Evolutionary conservation across 805 yeast species (phyloP), one percentile per base, ranked within the genome.

Genomic region (Metschnikowia cerradonensis): DNA sequence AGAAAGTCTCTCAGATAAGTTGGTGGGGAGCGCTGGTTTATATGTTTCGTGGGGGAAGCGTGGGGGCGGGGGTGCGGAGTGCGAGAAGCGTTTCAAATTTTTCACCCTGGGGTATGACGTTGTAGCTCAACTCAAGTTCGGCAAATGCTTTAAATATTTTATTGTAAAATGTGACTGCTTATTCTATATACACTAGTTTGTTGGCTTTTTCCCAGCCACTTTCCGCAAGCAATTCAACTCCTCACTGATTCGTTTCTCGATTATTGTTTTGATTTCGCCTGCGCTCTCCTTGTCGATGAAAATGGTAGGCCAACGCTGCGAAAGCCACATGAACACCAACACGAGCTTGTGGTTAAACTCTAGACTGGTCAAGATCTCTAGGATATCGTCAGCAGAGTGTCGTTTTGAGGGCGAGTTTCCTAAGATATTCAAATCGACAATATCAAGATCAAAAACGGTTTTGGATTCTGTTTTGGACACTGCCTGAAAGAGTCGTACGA

Each of bases 211-310:
- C 4, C 40, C 40, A 4, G 52, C 53, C 35, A 45, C 51, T 20
- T 46, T 44, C 14, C 56, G 50, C 17, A 47, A 45, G 47, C 65
- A 64, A 10, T 50, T 51, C 53, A 81, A 65, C 65, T 79, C 80
- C 54, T 77, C 78, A 52, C 74, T 72, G 40, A 84, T 82, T 47
- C 80, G 67, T 52, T 72, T 74, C 62, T 91, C 96, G 47, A 90
- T 81, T 53, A 88, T 67, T 30, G 79, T 71, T 63, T 87, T 87
- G 59, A 89, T 66, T 49, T 86, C 88, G 22, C 67, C 64, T 0
- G 96, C 96, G 43, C 89, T 79, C 52, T 84, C 88, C 14, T 82
- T 73, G 65, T 90, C 96, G 15, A 86, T 79, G 59, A 90, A 88
- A 46, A 82, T 76, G 31, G 85, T 82, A 0, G 97, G 96, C 73